A percentile compares a stretch with the other conserved stretches of the same genome.
Evolutionary conservation across 768 basidiomycete species (phyloP).

Genomic region (Artomyces pyxidatus): DNA sequence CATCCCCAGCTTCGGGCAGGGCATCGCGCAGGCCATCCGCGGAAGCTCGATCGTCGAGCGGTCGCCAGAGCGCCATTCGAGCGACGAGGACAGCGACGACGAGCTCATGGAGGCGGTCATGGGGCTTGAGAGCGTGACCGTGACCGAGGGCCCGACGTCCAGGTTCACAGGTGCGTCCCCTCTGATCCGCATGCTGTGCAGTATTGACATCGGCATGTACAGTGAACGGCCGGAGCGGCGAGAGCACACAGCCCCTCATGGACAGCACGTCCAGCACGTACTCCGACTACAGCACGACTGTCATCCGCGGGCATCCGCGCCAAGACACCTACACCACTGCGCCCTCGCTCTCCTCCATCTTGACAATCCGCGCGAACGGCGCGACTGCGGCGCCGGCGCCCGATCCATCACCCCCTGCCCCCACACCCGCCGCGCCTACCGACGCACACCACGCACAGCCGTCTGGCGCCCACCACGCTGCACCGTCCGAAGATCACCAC

Average conservation of each 20-base stretch:
- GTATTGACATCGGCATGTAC: conserved; percentile 2
- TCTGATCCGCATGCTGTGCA: conserved; percentile 1
- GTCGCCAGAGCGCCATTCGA: conserved; percentile 27
- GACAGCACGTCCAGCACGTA: conserved; percentile 33
- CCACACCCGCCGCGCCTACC: conserved; percentile 11
- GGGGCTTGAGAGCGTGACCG: conserved; percentile 41
- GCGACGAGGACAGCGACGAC: conserved; percentile 54
- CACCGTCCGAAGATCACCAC: no score
- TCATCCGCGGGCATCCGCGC: conserved; percentile 43
- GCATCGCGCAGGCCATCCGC: conserved; percentile 53
- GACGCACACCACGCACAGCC: no score
- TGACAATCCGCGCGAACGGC: conserved; percentile 44
- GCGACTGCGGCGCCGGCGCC: conserved; percentile 30
- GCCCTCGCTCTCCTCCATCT: conserved; percentile 31
- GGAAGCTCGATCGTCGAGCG: conserved; percentile 23
- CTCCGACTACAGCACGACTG: conserved; percentile 65
- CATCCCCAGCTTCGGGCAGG: conserved; percentile 82
- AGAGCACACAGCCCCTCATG: conserved; percentile 50
- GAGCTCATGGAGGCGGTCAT: conserved; percentile 58
- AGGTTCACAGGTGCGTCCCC: conserved; percentile 1
- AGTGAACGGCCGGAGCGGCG: conserved; percentile 26
- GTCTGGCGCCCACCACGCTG: no score
- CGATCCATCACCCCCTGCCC: conserved; percentile 7
- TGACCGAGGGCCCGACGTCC: conserved; percentile 30
- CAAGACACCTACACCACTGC: conserved; percentile 24